Evolutionary conservation across 169 alveolate genomes (phyloP).

Genomic region (Nephromyces sp.): DNA sequence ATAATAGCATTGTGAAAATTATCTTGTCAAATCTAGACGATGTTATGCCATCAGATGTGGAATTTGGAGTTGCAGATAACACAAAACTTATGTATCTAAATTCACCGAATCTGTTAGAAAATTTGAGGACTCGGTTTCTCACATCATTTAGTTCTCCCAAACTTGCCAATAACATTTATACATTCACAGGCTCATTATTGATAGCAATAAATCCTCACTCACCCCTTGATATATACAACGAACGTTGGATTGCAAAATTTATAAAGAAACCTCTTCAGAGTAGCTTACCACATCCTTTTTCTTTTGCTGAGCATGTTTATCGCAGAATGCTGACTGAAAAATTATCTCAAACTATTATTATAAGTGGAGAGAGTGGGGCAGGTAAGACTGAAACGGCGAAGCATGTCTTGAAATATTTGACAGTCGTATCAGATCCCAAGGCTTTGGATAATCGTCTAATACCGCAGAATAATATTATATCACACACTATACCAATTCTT

Average conservation of each 20-base stretch:
- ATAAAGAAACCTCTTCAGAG: slow-evolving; percentile 14
- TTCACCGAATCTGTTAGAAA: slow-evolving; percentile 32
- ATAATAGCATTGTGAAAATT: too few species aligned
- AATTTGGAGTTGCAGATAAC: neutral
- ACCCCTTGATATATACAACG: slow-evolving; percentile 27
- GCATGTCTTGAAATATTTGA: slow-evolving; percentile 2
- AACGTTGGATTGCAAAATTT: slow-evolving; percentile 12
- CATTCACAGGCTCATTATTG: slow-evolving; percentile 87
- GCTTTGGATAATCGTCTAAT: too few species aligned
- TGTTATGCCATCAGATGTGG: neutral
- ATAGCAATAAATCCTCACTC: slow-evolving; percentile 90
- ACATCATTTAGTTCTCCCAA: slow-evolving; percentile 8
- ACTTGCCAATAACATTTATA: slow-evolving; percentile 49
- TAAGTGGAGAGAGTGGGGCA: slow-evolving; percentile 99
- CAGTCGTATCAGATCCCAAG: neutral
- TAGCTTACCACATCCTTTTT: slow-evolving; percentile 44
- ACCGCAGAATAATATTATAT: neutral
- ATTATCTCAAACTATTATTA: slow-evolving; percentile 84
- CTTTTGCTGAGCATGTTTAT: slow-evolving; percentile 42
- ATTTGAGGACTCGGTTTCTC: slow-evolving; percentile 34
- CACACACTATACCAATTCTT: slow-evolving; percentile 78
- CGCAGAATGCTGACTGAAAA: slow-evolving; percentile 32
- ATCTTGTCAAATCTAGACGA: too few species aligned
- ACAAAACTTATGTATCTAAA: slow-evolving; percentile 31
- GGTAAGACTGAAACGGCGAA: slow-evolving; percentile 99